A percentile compares a stretch with the other conserved stretches of the same genome.
Evolutionary conservation across 371 early-diverging fungal species (phyloP).

Genomic region (Choanephora cucurbitarum): DNA sequence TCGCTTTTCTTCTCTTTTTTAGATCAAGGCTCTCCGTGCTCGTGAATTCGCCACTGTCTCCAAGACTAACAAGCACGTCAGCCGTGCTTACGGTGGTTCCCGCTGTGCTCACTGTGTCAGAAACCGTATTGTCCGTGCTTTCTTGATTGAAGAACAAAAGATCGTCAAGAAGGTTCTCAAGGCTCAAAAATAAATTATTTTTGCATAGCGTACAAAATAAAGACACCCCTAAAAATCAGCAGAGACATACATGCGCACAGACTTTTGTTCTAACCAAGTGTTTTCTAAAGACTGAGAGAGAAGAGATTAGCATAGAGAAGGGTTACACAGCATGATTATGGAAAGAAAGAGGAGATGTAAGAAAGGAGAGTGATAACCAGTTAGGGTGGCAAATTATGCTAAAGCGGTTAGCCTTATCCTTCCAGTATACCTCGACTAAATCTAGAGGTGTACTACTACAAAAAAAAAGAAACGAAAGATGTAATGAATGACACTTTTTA

Average conservation of each 20-base stretch:
- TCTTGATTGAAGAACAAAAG: constrained; percentile 98
- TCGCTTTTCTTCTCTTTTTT: constrained; percentile 1
- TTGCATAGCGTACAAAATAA: no score
- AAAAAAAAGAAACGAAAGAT: no score
- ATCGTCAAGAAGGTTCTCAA: constrained; percentile 97
- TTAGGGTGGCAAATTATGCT: no score
- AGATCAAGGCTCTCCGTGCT: constrained; percentile 92
- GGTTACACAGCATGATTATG: background rate
- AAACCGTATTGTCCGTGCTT: constrained; percentile 95
- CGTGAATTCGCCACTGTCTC: constrained; percentile 85
- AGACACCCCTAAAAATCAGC: no score
- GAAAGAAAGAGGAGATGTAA: background rate
- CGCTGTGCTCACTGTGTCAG: constrained; percentile 94
- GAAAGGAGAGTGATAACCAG: no score
- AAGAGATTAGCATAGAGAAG: background rate
- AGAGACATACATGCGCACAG: no score
- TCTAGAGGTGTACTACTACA: no score
- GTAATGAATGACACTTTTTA: no score
- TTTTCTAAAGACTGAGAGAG: no score
- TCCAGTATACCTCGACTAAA: no score
- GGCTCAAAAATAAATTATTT: constrained; percentile 56
- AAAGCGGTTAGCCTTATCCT: no score
- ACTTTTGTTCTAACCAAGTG: no score
- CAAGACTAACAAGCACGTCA: constrained; percentile 90
- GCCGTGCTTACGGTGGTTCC: constrained; percentile 96